Conservation (phyloP, 2,329 filamentous ascomycete genomes). For the Blumeria graminis region DNA sequence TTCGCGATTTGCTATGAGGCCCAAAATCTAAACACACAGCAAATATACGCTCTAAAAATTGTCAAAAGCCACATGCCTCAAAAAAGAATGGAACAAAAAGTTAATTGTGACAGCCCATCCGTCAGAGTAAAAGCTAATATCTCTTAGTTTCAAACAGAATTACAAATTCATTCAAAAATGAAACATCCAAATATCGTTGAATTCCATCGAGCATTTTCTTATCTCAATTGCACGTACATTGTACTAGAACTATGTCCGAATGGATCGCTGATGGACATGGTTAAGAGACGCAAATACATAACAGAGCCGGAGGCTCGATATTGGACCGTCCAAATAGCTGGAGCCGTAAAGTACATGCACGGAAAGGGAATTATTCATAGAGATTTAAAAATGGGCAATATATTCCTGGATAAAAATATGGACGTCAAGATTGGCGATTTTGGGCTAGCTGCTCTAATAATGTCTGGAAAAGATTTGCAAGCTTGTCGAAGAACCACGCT, state of each 20-base stretch:
- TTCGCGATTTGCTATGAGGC: slow-evolving; percentile 65
- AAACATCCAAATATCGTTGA: slow-evolving; percentile 86
- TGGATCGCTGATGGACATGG: slow-evolving; percentile 92
- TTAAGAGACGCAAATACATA: slow-evolving; percentile 71
- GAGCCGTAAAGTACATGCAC: slow-evolving; percentile 96
- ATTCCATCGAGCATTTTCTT: slow-evolving; percentile 84
- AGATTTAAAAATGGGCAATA: slow-evolving; percentile 93
- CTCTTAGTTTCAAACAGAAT: slow-evolving; percentile 48
- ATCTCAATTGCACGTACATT: slow-evolving; percentile 72
- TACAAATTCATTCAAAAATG: slow-evolving; percentile 98
- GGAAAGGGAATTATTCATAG: slow-evolving; percentile 87
- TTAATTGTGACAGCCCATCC: slow-evolving; percentile 14
- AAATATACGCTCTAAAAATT: slow-evolving; percentile 55
- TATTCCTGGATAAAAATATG: slow-evolving; percentile 86
- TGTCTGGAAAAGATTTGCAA: slow-evolving; percentile 76
- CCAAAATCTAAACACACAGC: slow-evolving; percentile 34
- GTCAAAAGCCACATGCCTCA: slow-evolving; percentile 61
- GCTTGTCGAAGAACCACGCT: slow-evolving; percentile 67
- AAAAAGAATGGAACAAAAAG: slow-evolving; percentile 62
- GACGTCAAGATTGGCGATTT: slow-evolving; percentile 98
- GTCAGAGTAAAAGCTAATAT: too few relatives aligned
- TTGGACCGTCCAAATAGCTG: slow-evolving; percentile 83
- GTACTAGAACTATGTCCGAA: slow-evolving; percentile 88
- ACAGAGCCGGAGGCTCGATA: slow-evolving; percentile 86
- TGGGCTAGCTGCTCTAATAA: slow-evolving; percentile 71